These are phyloP conservation scores for Kalanchoe fedtschenkoi DNA, from an alignment of 164 flowering plant genomes.

Conservation along the genomic window DNA sequence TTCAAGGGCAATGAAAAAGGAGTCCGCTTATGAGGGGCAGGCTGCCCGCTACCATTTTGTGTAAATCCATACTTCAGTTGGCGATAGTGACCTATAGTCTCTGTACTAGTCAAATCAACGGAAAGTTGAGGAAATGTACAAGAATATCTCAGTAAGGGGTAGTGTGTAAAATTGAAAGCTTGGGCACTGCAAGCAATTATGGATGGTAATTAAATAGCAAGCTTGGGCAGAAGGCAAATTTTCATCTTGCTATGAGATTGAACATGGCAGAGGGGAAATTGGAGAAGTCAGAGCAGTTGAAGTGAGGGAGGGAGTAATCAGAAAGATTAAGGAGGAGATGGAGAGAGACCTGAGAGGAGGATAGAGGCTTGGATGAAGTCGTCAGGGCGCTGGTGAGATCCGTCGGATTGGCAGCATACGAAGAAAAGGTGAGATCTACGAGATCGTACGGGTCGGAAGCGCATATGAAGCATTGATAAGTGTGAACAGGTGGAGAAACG, in stretches of 20 bases:
- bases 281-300: too few species aligned
- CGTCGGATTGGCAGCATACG: not conserved
- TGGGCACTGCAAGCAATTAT: not conserved
- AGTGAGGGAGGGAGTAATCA: too few species aligned
- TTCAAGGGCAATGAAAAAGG: constrained; percentile 21
- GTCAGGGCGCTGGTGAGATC: constrained; percentile 5
- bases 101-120: constrained; percentile 29
- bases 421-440: not conserved
- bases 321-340: not conserved
- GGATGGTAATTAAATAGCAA: not conserved
- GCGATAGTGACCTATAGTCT: constrained; percentile 45
- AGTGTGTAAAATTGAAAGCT: too few species aligned
- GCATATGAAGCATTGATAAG: not conserved
- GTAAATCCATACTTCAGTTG: constrained; percentile 37
- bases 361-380: constrained; percentile 41
- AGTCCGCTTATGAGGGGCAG: constrained; percentile 12
- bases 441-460: not conserved
- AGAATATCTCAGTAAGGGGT: too few species aligned
- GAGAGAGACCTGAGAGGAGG: constrained; percentile 36
- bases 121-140: too few species aligned
- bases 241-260: too few species aligned
- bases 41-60: constrained; percentile 29
- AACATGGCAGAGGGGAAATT: too few species aligned
- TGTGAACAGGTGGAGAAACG: not conserved
- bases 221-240: too few species aligned